These are phyloP conservation scores for Plenodomus biglobosus DNA, from an alignment of 2,329 filamentous ascomycete species.

Conservation along the genomic window DNA sequence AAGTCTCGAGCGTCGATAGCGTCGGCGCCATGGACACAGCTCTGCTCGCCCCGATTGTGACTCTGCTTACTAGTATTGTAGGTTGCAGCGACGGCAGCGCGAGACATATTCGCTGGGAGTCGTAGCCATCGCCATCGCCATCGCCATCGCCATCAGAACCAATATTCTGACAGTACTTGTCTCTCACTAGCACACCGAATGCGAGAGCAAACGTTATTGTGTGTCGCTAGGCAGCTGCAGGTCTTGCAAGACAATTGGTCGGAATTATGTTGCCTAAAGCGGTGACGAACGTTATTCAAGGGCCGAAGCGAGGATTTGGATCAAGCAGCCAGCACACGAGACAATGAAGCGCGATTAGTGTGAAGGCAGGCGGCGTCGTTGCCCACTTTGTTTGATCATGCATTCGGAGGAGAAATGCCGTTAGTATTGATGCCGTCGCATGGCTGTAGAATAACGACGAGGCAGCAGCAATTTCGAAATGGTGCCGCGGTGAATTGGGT, in stretches of 20 bases:
- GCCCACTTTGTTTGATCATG: conserved; percentile 3
- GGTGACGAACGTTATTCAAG: conserved; percentile 16
- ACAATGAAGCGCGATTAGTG: conserved; percentile 19
- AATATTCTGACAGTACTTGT: background rate
- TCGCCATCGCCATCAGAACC: too few species aligned
- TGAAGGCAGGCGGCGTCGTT: conserved; percentile 13
- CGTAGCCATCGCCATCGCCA: background rate
- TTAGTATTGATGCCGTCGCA: conserved; percentile 6
- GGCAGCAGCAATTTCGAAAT: conserved; percentile 12
- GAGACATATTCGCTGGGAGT: background rate
- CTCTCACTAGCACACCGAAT: background rate
- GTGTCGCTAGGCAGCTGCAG: conserved; percentile 23
- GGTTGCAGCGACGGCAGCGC: background rate
- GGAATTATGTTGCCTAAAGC: conserved; percentile 35
- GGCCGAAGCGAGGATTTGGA: conserved; percentile 12
- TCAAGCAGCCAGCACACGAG: conserved; percentile 18
- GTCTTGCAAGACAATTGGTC: conserved; percentile 26
- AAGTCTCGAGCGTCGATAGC: background rate
- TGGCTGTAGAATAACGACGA: conserved; percentile 5
- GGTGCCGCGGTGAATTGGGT: conserved; percentile 4
- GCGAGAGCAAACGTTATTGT: background rate
- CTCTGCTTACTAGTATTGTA: too few species aligned
- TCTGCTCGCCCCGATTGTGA: background rate
- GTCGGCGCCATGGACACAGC: too few species aligned
- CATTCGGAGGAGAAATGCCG: conserved; percentile 3